Percentiles rank a stretch among this genome's conserved stretches.
Evolutionary conservation across 176 grass and related monocot species (phyloP).

Genomic region (Metroxylon sagu): DNA sequence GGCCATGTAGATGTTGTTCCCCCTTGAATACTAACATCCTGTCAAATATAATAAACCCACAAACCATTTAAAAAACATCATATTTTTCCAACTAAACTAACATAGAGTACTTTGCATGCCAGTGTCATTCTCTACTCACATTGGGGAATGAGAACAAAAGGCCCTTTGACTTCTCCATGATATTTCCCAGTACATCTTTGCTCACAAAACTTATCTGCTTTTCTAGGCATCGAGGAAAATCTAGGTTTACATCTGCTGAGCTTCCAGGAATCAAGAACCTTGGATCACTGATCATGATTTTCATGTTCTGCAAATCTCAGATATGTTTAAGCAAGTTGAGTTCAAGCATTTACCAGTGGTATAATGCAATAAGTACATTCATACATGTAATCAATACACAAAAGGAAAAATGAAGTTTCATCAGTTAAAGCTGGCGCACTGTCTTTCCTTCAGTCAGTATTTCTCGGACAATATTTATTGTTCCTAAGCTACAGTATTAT

Average conservation of each 20-base stretch:
- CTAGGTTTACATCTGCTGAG: conserved; percentile 29
- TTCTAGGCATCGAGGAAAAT: conserved; percentile 63
- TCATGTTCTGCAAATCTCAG: conserved; percentile 60
- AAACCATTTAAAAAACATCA: too few relatives aligned
- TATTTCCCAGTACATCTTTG: conserved; percentile 11
- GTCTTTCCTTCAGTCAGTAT: too few relatives aligned
- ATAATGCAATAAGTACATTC: too few relatives aligned
- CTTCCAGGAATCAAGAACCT: conserved; percentile 68
- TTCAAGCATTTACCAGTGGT: too few relatives aligned
- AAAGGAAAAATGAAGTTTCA: too few relatives aligned
- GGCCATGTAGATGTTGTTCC: conserved; percentile 65
- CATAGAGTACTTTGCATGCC: not conserved
- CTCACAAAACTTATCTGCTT: conserved; percentile 38
- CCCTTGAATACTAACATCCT: conserved; percentile 71
- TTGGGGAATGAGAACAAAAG: conserved; percentile 77
- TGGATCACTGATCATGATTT: conserved; percentile 87
- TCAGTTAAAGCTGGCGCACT: too few relatives aligned
- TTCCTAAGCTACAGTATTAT: not conserved
- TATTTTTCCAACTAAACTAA: too few relatives aligned
- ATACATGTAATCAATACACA: too few relatives aligned
- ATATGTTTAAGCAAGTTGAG: not conserved
- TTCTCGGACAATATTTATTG: not conserved
- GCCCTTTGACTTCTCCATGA: conserved; percentile 35
- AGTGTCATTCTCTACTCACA: conserved; percentile 30
- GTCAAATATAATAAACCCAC: not conserved